Conservation (phyloP, 108 stramenopile genomes). For the Pseudonitzschia delicatissima region DNA sequence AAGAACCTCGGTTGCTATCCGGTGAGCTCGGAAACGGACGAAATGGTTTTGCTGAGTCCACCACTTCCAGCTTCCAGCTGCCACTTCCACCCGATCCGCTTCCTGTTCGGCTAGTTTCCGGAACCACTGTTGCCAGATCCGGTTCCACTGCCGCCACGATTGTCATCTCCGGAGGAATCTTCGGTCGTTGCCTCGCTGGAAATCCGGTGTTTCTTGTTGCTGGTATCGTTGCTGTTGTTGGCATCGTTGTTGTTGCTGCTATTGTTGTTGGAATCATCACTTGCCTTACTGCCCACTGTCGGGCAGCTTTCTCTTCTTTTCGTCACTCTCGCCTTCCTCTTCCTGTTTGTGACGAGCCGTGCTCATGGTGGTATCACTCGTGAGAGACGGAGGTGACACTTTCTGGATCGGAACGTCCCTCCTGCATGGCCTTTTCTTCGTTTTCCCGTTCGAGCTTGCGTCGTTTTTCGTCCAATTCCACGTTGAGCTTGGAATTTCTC, state of each 20-base stretch:
- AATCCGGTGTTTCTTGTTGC: conserved; percentile 9
- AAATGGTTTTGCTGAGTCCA: conserved; percentile 48
- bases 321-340: conserved; percentile 17
- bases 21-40: conserved; percentile 71
- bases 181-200: conserved; percentile 18
- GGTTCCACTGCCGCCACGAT: conserved; percentile 30
- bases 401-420: conserved; percentile 64
- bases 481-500: conserved; percentile 51
- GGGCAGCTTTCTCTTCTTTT: conserved; percentile 17
- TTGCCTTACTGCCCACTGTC: conserved; percentile 8
- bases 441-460: conserved; percentile 59
- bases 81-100: conserved; percentile 13
- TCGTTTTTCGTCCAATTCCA: conserved; percentile 39
- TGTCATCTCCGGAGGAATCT: conserved; percentile 23
- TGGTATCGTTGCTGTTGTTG: neutral
- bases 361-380: conserved; percentile 29
- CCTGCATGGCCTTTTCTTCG: conserved; percentile 55
- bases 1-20: conserved; percentile 59
- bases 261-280: neutral
- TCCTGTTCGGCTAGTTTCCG: neutral
- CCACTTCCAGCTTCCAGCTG: conserved; percentile 21
- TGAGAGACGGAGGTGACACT: conserved; percentile 64
- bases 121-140: conserved; percentile 1
- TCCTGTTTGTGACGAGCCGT: conserved; percentile 7
- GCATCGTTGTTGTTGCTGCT: neutral